Evolutionary conservation across 192 early-diverging fungal genomes (phyloP), one percentile per base, ranked within the genome.

Genomic region (Backusella tuberculispora): DNA sequence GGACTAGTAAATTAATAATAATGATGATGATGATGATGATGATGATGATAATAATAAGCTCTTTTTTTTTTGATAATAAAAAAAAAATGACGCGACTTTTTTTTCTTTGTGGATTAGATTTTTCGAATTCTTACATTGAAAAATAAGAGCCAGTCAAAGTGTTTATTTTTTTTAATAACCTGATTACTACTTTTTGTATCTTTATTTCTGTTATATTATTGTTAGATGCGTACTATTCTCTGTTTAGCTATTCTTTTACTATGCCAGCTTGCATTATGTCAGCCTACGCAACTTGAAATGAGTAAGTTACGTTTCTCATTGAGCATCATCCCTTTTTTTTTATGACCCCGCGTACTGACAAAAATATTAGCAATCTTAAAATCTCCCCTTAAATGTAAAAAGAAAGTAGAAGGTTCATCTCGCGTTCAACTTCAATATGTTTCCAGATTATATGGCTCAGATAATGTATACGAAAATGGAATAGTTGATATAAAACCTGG

Each of bases 391-490:
- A 19, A 60, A 13, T 60, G 53, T 60, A 60, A 24, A 60, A 60
- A 60, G 24, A 60, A 60, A 60, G 53, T 60, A 60, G 26, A 19
- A 24, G 12, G 53, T 60, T 60, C 53, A 60, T 60, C 53, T 60
- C 21, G 53, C 26, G 53, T 26, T 60, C 53, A 60, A 26, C 53
- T 60, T 24, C 6, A 12, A 12, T 60, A 60, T 26, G 53, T 26
- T 26, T 60, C 53, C 19, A 26, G 26, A n/a, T 13, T 60, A 7
- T 29, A 26, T 26, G 53, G 26, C 10, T 60, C 53, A 60, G 53
- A 60, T 24, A 60, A 60, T 21, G 24, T 12, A 13, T 60, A 13
- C 10, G 53, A 60, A 60, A 60, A 24, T 60, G 21, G 2, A 24
- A 60, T 19, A 13, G 53, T 60, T 21, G 53, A 60, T 21, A 24